Conservation (phyloP, 2,329 filamentous ascomycete genomes). For the Paraphaeosphaeria minitans region DNA sequence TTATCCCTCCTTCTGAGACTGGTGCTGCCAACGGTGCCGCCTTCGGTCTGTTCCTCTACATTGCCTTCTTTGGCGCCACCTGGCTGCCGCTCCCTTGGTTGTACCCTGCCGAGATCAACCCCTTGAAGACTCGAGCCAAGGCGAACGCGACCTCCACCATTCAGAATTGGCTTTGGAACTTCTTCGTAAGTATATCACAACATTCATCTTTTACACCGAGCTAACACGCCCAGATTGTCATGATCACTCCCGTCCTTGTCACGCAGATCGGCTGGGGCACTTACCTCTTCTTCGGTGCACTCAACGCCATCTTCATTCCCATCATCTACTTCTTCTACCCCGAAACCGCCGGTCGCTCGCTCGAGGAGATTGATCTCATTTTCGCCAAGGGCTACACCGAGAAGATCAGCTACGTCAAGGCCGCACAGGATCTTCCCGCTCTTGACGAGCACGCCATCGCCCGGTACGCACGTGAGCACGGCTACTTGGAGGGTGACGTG, state of each 20-base stretch:
- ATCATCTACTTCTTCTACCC: constrained; percentile 62
- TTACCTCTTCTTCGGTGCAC: constrained; percentile 56
- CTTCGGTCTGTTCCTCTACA: constrained; percentile 49
- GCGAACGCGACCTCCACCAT: constrained; percentile 6
- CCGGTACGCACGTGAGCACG: not conserved
- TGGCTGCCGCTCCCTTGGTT: constrained; percentile 42
- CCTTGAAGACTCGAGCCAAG: constrained; percentile 12
- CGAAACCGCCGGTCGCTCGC: constrained; percentile 56
- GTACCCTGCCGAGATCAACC: constrained; percentile 17
- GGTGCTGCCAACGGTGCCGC: constrained; percentile 5
- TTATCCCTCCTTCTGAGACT: constrained; percentile 1
- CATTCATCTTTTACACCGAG: too few species aligned
- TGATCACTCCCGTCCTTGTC: constrained; percentile 1
- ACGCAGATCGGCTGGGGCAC: constrained; percentile 47
- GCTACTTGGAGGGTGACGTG: constrained; percentile 1
- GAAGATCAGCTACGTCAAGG: constrained; percentile 47
- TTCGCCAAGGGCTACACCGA: constrained; percentile 49
- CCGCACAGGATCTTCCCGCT: constrained; percentile 43
- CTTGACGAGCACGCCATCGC: constrained; percentile 36
- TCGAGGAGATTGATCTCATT: constrained; percentile 60
- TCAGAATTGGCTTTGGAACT: constrained; percentile 12
- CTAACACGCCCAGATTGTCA: constrained; percentile 4
- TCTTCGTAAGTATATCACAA: not conserved
- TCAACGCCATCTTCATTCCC: constrained; percentile 60
- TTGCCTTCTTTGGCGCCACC: constrained; percentile 46